phyloP scores from a whole-genome alignment of 1,139 yeast species.

The Groenewaldozyma sp. region DNA sequence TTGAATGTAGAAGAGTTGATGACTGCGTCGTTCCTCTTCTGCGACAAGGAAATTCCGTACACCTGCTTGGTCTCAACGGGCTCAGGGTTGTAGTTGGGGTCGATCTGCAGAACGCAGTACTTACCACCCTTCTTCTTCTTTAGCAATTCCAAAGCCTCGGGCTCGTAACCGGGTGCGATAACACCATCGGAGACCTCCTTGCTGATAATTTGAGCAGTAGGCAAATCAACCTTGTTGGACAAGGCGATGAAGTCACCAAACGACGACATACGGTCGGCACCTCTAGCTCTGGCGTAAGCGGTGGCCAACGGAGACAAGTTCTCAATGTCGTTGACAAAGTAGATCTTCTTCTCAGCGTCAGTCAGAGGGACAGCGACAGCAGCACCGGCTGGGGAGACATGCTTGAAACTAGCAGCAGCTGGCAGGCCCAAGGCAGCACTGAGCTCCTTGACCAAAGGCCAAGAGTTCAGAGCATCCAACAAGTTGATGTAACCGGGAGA shows the following conservation, averaged over 20 bases:
- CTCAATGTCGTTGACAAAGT: conserved; percentile 91
- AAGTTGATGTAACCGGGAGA: conserved; percentile 96
- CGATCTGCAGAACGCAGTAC: conserved; percentile 92
- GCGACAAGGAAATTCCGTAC: conserved; percentile 89
- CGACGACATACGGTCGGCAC: conserved; percentile 99
- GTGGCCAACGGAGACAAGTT: conserved; percentile 93
- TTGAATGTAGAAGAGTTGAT: conserved; percentile 81
- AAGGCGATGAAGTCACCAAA: conserved; percentile 98
- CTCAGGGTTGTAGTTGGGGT: conserved; percentile 86
- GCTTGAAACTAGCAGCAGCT: conserved; percentile 98
- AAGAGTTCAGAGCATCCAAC: conserved; percentile 91
- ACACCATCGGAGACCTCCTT: conserved; percentile 98
- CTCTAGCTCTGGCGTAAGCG: conserved; percentile 98
- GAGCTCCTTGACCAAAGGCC: conserved; percentile 97
- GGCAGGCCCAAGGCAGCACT: conserved; percentile 91
- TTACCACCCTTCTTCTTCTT: conserved; percentile 94
- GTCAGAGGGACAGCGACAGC: conserved; percentile 92
- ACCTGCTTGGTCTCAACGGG: conserved; percentile 84
- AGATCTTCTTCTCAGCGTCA: conserved; percentile 87
- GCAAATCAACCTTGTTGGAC: conserved; percentile 89
- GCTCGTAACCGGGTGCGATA: conserved; percentile 93
- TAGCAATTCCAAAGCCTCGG: conserved; percentile 82
- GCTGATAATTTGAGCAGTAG: conserved; percentile 94
- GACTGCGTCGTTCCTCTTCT: conserved; percentile 95
- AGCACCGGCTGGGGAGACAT: conserved; percentile 97